Evolutionary conservation across 2,329 filamentous ascomycete species (phyloP), one percentile per base, ranked within the genome.

Genomic region (Tothia fuscella): DNA sequence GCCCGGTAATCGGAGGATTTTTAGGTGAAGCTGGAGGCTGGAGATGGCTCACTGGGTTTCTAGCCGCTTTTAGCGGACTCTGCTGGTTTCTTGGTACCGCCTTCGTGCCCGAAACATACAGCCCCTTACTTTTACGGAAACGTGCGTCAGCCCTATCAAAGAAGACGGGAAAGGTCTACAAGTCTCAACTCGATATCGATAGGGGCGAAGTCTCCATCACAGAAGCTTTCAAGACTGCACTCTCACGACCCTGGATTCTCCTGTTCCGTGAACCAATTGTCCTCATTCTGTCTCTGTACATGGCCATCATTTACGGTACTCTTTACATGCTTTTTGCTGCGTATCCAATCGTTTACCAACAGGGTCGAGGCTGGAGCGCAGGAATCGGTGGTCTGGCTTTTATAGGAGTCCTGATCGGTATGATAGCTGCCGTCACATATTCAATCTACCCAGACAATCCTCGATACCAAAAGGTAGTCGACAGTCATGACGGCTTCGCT

Each of bases 241-340:
- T 82, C n/a, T 65, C 70, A 38, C 68, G 80, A 3, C 80, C 81
- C 1, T 81, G 79, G 76, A 63, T 79, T 34, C 67, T 85, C 40
- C 68, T 85, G 6, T 79, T 84, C 64, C 63, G 64, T 43, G 80
- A 85, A 53, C 80, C 80, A 2, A 84, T 82, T 48, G 75, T 82
- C 19, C 55, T 80, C 9, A 61, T 82, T 7, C 65, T 76, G 3
- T 73, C 71, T 28, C 63, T 83, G 20, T 84, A 82, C 62, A 72
- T 80, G 64, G 76, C 77, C 43, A 77, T 71, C 50, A 64, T 68
- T 44, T 70, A 69, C 50, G 65, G 65, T 13, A 65, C 65, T 5
- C 56, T 68, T 2, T 68, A 68, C 53, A 66, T 68, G 63, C 56
- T 68, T 4, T 69, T 69, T 53, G 58, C 60, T 6, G 66, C 65